phyloP scores from a whole-genome alignment of 2,329 filamentous ascomycete genomes.

The Calonectria hongkongensis region DNA sequence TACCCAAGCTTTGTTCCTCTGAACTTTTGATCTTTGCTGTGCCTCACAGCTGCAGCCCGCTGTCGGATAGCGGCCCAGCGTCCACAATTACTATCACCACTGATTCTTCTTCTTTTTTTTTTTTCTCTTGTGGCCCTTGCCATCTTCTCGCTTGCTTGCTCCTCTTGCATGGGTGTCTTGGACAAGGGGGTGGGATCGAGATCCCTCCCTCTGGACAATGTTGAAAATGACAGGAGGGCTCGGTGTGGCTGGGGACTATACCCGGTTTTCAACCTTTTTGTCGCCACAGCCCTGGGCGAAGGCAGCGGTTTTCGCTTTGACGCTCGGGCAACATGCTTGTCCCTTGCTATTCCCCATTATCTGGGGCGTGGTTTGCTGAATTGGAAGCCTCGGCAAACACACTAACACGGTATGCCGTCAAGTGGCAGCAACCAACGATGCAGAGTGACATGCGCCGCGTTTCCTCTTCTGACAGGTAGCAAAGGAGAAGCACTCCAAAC shows the following conservation, averaged over 20 bases:
- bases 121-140: not conserved
- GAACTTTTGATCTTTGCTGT: slow-evolving; percentile 26
- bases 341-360: slow-evolving; percentile 23
- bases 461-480: slow-evolving; percentile 10
- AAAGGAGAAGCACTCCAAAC: not conserved
- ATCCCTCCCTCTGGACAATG: slow-evolving; percentile 13
- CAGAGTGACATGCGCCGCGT: slow-evolving; percentile 4
- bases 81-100: slow-evolving; percentile 21
- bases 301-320: slow-evolving; percentile 22
- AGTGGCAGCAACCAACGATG: slow-evolving; percentile 6
- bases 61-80: slow-evolving; percentile 10
- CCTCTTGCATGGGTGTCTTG: not conserved
- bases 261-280: slow-evolving; percentile 22
- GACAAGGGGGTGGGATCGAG: slow-evolving; percentile 17
- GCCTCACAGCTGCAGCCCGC: slow-evolving; percentile 22
- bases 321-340: slow-evolving; percentile 20
- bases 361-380: slow-evolving; percentile 12
- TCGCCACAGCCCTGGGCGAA: slow-evolving; percentile 16
- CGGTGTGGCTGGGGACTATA: not conserved
- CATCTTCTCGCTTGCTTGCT: not conserved
- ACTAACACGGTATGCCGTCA: slow-evolving; percentile 15
- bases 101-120: not conserved
- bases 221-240: slow-evolving; percentile 6
- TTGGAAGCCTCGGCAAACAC: not conserved
- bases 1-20: not conserved